phyloP scores from a whole-genome alignment of 192 early-diverging fungal species.

The Backusella circina region DNA sequence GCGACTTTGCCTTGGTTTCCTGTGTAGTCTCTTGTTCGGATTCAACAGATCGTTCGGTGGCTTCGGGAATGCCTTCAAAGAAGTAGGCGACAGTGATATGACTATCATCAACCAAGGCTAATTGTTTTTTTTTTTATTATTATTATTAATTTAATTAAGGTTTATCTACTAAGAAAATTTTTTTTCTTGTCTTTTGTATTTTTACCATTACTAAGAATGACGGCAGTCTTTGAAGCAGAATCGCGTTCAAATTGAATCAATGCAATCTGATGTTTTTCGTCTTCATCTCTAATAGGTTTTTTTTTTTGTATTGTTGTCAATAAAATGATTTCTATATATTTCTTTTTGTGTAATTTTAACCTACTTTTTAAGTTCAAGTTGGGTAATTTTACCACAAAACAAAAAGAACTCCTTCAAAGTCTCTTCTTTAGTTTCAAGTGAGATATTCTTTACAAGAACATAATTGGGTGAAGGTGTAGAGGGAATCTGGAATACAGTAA shows the following conservation, averaged over 20 bases:
- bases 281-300: constrained; percentile 45
- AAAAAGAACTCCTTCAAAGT: constrained; percentile 65
- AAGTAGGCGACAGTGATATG: constrained; percentile 51
- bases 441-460: constrained; percentile 53
- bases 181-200: background rate
- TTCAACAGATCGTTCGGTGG: constrained; percentile 34
- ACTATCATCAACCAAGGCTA: constrained; percentile 54
- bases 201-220: constrained; percentile 50
- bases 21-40: background rate
- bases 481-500: constrained; percentile 32
- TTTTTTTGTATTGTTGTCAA: background rate
- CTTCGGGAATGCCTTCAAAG: constrained; percentile 29
- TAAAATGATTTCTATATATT: background rate
- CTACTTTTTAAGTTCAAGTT: constrained; percentile 47
- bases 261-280: constrained; percentile 46
- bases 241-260: constrained; percentile 55
- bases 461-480: constrained; percentile 48
- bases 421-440: constrained; percentile 45
- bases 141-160: background rate
- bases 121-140: background rate
- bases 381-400: constrained; percentile 62
- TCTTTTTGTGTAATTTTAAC: background rate
- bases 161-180: background rate
- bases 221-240: constrained; percentile 60
- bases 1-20: constrained; percentile 45